These are phyloP conservation scores for Volvariella volvacea DNA, from an alignment of 1,284 basidiomycete genomes.

Conservation along the genomic window DNA sequence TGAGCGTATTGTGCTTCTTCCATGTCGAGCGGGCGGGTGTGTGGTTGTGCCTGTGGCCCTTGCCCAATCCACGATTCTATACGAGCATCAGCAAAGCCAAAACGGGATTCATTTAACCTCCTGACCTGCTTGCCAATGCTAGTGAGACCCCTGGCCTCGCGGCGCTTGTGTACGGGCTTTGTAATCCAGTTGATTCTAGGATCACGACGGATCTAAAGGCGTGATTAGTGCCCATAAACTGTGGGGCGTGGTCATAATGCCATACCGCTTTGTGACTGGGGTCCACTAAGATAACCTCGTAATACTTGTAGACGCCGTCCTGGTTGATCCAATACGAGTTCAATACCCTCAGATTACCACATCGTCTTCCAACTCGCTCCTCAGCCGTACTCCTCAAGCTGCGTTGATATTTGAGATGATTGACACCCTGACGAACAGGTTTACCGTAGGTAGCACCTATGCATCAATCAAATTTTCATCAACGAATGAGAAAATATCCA, in stretches of 20 bases:
- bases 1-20: constrained; percentile 98
- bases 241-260: constrained; percentile 9
- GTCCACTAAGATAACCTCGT: constrained; percentile 98
- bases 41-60: constrained; percentile 95
- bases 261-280: constrained; percentile 88
- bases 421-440: constrained; percentile 99
- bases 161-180: constrained; percentile 98
- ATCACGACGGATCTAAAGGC: constrained; percentile 80
- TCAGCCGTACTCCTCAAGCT: constrained; percentile 92
- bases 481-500: constrained; percentile 4
- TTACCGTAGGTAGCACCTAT: constrained; percentile 96
- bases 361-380: constrained; percentile 96
- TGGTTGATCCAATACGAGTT: constrained; percentile 99
- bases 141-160: constrained; percentile 97
- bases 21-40: constrained; percentile 87
- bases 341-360: constrained; percentile 92
- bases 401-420: constrained; percentile 98
- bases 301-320: constrained; percentile 99
- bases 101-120: background rate
- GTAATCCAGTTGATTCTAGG: constrained; percentile 98
- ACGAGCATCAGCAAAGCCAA: constrained; percentile 10
- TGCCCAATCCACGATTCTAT: constrained; percentile 90
- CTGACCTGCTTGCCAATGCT: constrained; percentile 87
- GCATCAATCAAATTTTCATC: background rate
- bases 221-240: constrained; percentile 5